phyloP scores from a whole-genome alignment of 2,329 filamentous ascomycete species.

The Phoma herbarum region DNA sequence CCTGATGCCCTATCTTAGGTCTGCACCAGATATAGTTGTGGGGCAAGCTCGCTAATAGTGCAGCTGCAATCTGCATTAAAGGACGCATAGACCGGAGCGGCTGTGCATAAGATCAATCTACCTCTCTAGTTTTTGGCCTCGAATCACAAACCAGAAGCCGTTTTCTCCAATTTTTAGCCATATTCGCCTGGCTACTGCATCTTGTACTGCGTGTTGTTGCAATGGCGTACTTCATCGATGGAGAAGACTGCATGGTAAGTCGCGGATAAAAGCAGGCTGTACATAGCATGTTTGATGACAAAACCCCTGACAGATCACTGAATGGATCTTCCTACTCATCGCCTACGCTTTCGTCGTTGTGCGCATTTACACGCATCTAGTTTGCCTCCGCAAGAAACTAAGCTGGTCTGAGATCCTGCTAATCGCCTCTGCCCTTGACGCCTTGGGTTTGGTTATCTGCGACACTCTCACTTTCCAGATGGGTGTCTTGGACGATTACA shows the following conservation, averaged over 20 bases:
- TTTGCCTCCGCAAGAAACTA: conserved; percentile 26
- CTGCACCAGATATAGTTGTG: too few species aligned
- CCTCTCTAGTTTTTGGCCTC: too few species aligned
- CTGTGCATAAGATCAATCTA: too few species aligned
- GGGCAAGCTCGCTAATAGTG: too few species aligned
- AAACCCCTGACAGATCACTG: conserved; percentile 24
- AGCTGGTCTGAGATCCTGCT: conserved; percentile 29
- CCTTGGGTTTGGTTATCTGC: conserved; percentile 27
- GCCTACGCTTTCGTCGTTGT: conserved; percentile 31
- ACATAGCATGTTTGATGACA: neutral
- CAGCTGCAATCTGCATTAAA: too few species aligned
- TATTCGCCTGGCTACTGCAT: too few species aligned
- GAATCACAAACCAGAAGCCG: too few species aligned
- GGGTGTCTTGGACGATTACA: conserved; percentile 31
- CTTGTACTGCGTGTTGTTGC: too few species aligned
- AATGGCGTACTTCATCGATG: conserved; percentile 28
- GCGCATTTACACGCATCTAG: conserved; percentile 26
- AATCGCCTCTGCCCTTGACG: conserved; percentile 26
- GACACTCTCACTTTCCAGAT: conserved; percentile 30
- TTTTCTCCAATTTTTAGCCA: too few species aligned
- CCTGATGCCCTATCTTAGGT: too few species aligned
- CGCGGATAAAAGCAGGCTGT: neutral
- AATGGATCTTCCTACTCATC: conserved; percentile 31
- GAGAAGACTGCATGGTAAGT: conserved; percentile 31
- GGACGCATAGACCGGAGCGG: too few species aligned